Percentiles rank a stretch among this genome's conserved stretches.
Conservation (phyloP, 306 rosid species). For the Cicer judaicum region DNA sequence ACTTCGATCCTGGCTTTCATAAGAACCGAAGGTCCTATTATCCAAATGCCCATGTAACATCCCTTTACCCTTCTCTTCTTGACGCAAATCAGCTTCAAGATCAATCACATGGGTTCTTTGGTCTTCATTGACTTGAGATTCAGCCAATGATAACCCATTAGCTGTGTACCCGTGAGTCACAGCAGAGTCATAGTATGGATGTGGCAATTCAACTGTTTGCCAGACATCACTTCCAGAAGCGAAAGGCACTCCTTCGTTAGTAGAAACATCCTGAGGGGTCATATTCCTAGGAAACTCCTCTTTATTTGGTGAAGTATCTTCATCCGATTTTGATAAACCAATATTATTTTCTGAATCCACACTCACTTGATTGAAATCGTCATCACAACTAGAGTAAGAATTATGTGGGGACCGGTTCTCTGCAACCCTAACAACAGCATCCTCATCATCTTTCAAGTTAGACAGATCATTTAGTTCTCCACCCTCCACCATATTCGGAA, state of each 20-base stretch:
- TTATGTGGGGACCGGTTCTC: conserved; percentile 44
- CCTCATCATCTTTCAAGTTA: conserved; percentile 35
- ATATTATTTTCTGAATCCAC: conserved; percentile 50
- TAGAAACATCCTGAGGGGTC: conserved; percentile 50
- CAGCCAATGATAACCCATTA: conserved; percentile 55
- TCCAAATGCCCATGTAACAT: conserved; percentile 58
- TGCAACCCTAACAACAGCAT: conserved; percentile 42
- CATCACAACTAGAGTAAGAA: conserved; percentile 46
- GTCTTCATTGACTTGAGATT: conserved; percentile 57
- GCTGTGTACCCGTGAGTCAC: conserved; percentile 56
- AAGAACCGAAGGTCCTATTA: conserved; percentile 62
- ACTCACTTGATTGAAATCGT: conserved; percentile 41
- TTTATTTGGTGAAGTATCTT: conserved; percentile 33
- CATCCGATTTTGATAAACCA: conserved; percentile 38
- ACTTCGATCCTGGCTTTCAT: conserved; percentile 69
- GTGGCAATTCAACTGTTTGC: conserved; percentile 67
- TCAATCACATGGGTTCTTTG: conserved; percentile 53
- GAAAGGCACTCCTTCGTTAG: conserved; percentile 55
- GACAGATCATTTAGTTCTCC: conserved; percentile 43
- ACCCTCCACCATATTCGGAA: conserved; percentile 52
- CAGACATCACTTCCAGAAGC: conserved; percentile 62
- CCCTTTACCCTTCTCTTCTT: conserved; percentile 57
- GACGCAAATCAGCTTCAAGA: conserved; percentile 65
- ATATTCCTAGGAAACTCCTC: conserved; percentile 51
- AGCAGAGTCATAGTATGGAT: conserved; percentile 73